A percentile compares a stretch with the other conserved stretches of the same genome.
phyloP scores from a whole-genome alignment of 83 land plant genomes.

The Picea abies region DNA sequence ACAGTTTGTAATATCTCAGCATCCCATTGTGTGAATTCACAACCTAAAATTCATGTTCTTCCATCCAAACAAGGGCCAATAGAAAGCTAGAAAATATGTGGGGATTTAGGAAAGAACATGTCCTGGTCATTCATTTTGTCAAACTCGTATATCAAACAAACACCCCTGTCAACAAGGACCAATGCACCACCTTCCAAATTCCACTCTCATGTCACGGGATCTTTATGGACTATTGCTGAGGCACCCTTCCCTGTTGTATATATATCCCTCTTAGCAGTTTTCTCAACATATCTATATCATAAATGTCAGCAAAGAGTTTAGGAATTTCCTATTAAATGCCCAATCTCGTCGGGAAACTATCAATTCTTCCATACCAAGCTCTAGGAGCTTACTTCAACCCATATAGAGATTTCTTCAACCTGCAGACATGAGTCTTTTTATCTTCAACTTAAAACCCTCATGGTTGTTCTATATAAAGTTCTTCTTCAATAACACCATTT shows the following conservation, averaged over 20 bases:
- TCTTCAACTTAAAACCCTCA: too few species aligned
- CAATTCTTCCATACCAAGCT: too few species aligned
- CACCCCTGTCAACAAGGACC: conserved; percentile 92
- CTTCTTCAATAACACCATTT: too few species aligned
- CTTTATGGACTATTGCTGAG: conserved; percentile 95
- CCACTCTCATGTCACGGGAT: conserved; percentile 94
- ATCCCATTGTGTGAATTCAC: not conserved
- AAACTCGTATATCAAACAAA: conserved; percentile 96
- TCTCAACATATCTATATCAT: conserved; percentile 61
- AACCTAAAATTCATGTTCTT: not conserved
- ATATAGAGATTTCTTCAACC: too few species aligned
- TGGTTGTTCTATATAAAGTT: too few species aligned
- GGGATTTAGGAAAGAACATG: conserved; percentile 39
- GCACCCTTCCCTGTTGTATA: conserved; percentile 98
- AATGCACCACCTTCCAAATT: conserved; percentile 98
- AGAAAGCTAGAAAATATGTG: not conserved
- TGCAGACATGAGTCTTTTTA: too few species aligned
- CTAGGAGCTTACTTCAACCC: too few species aligned
- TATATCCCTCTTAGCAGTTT: conserved; percentile 93
- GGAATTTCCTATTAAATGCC: too few species aligned
- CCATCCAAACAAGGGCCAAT: not conserved
- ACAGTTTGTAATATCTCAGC: too few species aligned
- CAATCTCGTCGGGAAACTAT: too few species aligned
- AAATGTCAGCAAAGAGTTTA: too few species aligned
- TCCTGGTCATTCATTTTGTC: conserved; percentile 99